These are phyloP conservation scores for Penicillium diatomitis DNA, from an alignment of 495 filamentous ascomycete genomes.

Conservation along the genomic window DNA sequence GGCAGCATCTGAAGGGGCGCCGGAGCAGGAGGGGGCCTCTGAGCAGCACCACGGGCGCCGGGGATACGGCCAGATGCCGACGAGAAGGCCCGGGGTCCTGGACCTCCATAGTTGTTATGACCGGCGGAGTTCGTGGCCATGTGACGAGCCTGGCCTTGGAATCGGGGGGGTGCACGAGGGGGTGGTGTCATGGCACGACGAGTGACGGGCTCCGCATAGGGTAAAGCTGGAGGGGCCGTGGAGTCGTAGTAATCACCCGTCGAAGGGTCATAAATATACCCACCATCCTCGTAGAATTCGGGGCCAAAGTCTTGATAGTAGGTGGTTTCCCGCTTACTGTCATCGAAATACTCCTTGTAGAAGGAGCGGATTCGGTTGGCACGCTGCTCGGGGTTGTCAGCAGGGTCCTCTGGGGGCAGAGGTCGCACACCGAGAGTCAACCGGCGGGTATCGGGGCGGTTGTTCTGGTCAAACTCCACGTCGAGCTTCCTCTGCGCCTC, in stretches of 20 bases:
- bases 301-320: constrained; percentile 66
- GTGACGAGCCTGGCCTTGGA: constrained; percentile 44
- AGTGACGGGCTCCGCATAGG: constrained; percentile 71
- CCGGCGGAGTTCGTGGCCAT: constrained; percentile 40
- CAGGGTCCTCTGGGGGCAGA: constrained; percentile 78
- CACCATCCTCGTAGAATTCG: constrained; percentile 47
- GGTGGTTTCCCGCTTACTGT: constrained; percentile 47
- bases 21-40: constrained; percentile 65
- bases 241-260: constrained; percentile 67
- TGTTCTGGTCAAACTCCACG: constrained; percentile 12
- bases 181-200: constrained; percentile 97
- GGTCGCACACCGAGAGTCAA: constrained; percentile 88
- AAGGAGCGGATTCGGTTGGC: constrained; percentile 96
- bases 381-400: constrained; percentile 81
- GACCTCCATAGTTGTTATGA: constrained; percentile 31
- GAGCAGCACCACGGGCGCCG: constrained; percentile 33
- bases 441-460: constrained; percentile 55
- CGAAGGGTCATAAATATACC: constrained; percentile 61
- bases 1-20: constrained; percentile 65
- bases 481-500: constrained; percentile 18
- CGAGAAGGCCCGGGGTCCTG: constrained; percentile 55
- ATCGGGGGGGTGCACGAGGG: constrained; percentile 66
- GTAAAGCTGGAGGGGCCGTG: constrained; percentile 30
- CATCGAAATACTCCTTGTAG: constrained; percentile 99
- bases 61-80: constrained; percentile 53